Conservation (phyloP, 2,329 filamentous ascomycete species). For the Biscogniauxia mediterranea region DNA sequence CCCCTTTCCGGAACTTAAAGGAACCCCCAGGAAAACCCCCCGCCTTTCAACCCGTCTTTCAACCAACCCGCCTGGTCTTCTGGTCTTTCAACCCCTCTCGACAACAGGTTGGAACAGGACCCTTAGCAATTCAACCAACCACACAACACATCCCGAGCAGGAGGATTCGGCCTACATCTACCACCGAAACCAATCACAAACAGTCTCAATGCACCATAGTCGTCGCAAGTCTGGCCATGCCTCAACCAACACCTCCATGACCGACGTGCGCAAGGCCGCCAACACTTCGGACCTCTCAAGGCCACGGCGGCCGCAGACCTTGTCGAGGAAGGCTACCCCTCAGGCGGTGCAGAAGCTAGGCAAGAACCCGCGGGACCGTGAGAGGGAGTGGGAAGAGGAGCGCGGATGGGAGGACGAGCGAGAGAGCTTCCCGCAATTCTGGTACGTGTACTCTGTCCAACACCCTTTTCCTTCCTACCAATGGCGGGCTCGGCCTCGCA, state of each 20-base stretch:
- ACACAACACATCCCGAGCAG: conserved; percentile 15
- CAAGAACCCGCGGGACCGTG: conserved; percentile 50
- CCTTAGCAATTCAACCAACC: conserved; percentile 18
- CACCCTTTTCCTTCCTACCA: conserved; percentile 12
- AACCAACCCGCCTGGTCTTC: conserved; percentile 10
- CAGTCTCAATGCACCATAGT: conserved; percentile 51
- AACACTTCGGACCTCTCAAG: conserved; percentile 45
- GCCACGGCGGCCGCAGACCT: conserved; percentile 46
- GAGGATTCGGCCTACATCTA: conserved; percentile 9
- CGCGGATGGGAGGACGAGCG: conserved; percentile 55
- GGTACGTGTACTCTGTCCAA: conserved; percentile 46
- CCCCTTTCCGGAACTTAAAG: conserved; percentile 11
- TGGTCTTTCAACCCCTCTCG: conserved; percentile 20
- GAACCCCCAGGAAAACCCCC: conserved; percentile 9
- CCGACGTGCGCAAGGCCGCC: conserved; percentile 53
- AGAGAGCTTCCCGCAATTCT: conserved; percentile 64
- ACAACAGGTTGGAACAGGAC: conserved; percentile 17
- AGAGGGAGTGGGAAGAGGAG: conserved; percentile 49
- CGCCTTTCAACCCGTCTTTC: conserved; percentile 7
- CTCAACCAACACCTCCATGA: conserved; percentile 51
- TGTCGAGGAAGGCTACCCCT: conserved; percentile 43
- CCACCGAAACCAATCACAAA: conserved; percentile 23
- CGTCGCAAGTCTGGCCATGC: conserved; percentile 56
- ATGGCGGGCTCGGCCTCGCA: conserved; percentile 10
- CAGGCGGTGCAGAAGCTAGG: conserved; percentile 46